Evolutionary conservation across 1,284 basidiomycete genomes (phyloP).

Genomic region (Kalmanozyma brasiliensis): DNA sequence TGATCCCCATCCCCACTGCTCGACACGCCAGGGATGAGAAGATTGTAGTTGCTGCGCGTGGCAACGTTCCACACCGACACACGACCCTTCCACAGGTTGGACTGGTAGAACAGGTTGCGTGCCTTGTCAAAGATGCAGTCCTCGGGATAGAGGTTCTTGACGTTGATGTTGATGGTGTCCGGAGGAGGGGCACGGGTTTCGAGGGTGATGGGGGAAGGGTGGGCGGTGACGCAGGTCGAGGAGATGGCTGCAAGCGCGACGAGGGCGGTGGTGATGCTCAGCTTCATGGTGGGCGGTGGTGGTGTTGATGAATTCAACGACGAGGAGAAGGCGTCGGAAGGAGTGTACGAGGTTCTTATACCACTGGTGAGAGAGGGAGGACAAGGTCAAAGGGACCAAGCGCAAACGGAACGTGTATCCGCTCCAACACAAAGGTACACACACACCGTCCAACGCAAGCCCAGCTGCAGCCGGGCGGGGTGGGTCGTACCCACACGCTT

Average conservation of each 20-base stretch:
- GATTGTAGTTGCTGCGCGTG: slow-evolving; percentile 49
- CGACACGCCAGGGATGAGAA: slow-evolving; percentile 56
- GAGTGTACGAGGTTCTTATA: too few relatives aligned
- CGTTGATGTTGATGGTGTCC: slow-evolving; percentile 51
- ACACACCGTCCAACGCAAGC: too few relatives aligned
- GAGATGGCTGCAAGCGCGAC: slow-evolving; percentile 18
- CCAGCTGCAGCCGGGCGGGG: too few relatives aligned
- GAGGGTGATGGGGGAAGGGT: slow-evolving; percentile 8
- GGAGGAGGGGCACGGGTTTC: slow-evolving; percentile 29
- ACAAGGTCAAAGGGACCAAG: too few relatives aligned
- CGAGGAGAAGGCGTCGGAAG: too few relatives aligned
- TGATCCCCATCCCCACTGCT: slow-evolving; percentile 56
- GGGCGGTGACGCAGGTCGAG: slow-evolving; percentile 6
- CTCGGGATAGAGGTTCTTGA: slow-evolving; percentile 62
- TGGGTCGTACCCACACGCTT: too few relatives aligned
- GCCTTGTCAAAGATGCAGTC: slow-evolving; percentile 57
- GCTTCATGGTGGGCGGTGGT: slow-evolving; percentile 15
- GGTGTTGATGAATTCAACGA: too few relatives aligned
- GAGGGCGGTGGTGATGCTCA: slow-evolving; percentile 14
- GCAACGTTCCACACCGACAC: slow-evolving; percentile 50
- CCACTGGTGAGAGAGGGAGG: too few relatives aligned
- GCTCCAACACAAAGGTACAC: too few relatives aligned
- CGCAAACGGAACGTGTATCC: too few relatives aligned
- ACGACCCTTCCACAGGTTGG: slow-evolving; percentile 62
- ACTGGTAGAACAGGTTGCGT: slow-evolving; percentile 61